Base-by-base conservation (phyloP, 73 alveolate genomes). In the Tetrahymena elliotti region DNA sequence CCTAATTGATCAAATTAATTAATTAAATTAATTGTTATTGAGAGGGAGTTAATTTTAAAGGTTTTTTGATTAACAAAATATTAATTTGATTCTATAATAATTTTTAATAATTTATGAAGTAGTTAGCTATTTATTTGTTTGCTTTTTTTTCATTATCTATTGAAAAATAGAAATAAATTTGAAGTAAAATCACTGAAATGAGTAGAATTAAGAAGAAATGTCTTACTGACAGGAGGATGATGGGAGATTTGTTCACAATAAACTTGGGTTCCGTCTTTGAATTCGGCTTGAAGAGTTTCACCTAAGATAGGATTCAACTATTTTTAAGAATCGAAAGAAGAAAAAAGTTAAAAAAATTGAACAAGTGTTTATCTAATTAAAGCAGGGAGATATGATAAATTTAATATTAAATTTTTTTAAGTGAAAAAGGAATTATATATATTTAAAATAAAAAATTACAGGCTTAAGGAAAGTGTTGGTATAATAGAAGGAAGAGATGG, bases 201-300 rank as follows among this genome's bases (percentile, higher is more conserved):
- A 31, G 34, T n/a, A 68, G 88, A 68, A 18, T 22, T 68, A 22
- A 68, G 1, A 68, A n/a, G 88, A 68, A 68, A 68, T 68, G 10
- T 68, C 88, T 68, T 68, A 13, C 98, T 68, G 8, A 96, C 93
- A 18, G 99, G 99, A 38, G 99, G 99, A 52, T 98, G 98, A 93
- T 99, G 99, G 93, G 98, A 94, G 33, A 99, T 98, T 95, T 99
- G 98, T 95, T 99, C 99, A 82, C 98, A 97, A 97, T 97, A 99
- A 53, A 98, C 99, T 95, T 96, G 95, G 18, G 99, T 97, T 36
- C 99, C 99, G 96, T 99, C 99, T 93, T 97, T 98, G 96, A 98
- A 96, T 52, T 83, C 96, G 95, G 99, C 99, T 95, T 97, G 97
- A 94, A 96, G 97, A 16, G 99, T 99, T 95, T 99, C 99, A 40